Base-by-base conservation (phyloP, 208 protist genomes). In the Trypanosoma avium region DNA sequence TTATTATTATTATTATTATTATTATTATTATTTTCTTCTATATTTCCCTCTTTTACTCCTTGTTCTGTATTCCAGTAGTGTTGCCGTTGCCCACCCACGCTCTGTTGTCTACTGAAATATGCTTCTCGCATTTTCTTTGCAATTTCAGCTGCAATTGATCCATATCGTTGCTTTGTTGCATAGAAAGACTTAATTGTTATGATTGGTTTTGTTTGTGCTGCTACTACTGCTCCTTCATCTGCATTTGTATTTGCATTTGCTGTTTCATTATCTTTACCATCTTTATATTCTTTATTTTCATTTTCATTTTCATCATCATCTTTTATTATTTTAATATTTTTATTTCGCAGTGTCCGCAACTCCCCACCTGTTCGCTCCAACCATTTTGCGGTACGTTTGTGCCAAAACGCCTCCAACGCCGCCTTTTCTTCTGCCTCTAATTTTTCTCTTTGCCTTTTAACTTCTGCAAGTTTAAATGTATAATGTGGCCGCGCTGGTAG, bases 181-280 rank as follows among this genome's bases (percentile, higher is more conserved):
- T 84, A 90, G 45, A 94, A 94, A 43, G 76, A 57, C 65, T 82
- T 82, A 8, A 76, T 81, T 3, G 59, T n/a, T n/a, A n/a, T n/a
- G n/a, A n/a, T n/a, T n/a, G n/a, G n/a, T n/a, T n/a, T n/a, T n/a
- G n/a, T n/a, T n/a, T n/a, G n/a, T n/a, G n/a, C n/a, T n/a, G n/a
- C n/a, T n/a, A n/a, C n/a, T n/a, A n/a, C n/a, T n/a, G n/a, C n/a
- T n/a, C n/a, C n/a, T n/a, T n/a, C n/a, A n/a, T n/a, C n/a, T n/a
- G n/a, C n/a, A n/a, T n/a, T n/a, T n/a, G n/a, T n/a, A n/a, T n/a
- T n/a, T n/a, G n/a, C n/a, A n/a, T n/a, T n/a, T n/a, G n/a, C n/a
- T n/a, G n/a, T n/a, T n/a, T n/a, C n/a, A n/a, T n/a, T n/a, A n/a
- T n/a, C n/a, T n/a, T n/a, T n/a, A n/a, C n/a, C n/a, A n/a, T n/a